phyloP scores from a whole-genome alignment of 75 land plant genomes.

The Pinus taeda region DNA sequence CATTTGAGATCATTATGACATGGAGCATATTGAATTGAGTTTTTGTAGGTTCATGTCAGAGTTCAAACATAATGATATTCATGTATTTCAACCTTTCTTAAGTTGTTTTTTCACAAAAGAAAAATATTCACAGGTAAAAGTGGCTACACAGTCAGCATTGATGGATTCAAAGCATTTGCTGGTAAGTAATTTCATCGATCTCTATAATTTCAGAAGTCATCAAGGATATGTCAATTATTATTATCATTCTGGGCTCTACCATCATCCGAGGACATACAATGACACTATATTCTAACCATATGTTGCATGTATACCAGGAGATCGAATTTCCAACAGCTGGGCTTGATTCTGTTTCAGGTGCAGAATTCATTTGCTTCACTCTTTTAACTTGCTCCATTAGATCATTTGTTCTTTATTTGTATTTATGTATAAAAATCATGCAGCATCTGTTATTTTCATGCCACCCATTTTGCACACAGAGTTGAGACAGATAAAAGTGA shows the following conservation, averaged over 20 bases:
- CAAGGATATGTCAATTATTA: neutral
- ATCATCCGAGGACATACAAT: neutral
- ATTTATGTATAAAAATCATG: neutral
- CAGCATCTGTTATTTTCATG: neutral
- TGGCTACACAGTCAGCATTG: constrained; percentile 69
- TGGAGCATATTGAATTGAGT: neutral
- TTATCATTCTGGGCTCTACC: neutral
- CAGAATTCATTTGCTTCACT: neutral
- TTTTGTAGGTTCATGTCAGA: neutral
- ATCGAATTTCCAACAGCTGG: constrained; percentile 95
- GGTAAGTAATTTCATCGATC: constrained; percentile 40
- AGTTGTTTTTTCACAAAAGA: neutral
- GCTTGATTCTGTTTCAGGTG: constrained; percentile 91
- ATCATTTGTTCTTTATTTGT: neutral
- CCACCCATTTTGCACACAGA: neutral
- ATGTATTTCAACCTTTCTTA: neutral
- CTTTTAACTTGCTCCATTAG: neutral
- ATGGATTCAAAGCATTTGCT: constrained; percentile 70
- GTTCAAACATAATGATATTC: neutral
- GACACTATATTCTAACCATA: neutral
- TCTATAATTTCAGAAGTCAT: neutral
- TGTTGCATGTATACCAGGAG: constrained; percentile 51
- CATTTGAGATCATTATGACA: neutral
- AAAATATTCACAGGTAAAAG: constrained; percentile 52
- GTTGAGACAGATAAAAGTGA: neutral